Evolutionary conservation across 352 stramenopile genomes (phyloP), one percentile per base, ranked within the genome.

Genomic region (Pythium graminicola): DNA sequence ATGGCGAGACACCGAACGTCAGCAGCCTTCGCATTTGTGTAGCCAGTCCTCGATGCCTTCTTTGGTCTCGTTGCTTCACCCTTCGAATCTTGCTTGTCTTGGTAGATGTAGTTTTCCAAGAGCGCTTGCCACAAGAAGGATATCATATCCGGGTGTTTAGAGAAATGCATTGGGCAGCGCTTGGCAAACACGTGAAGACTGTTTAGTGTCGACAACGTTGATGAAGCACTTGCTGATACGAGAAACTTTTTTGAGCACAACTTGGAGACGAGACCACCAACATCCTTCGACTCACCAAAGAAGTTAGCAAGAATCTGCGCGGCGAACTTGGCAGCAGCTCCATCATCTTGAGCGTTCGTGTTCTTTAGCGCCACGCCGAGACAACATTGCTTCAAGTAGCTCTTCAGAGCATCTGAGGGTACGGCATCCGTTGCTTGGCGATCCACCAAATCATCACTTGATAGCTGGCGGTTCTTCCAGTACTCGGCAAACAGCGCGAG

Each of bases 171-270:
- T 24, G 61, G 45, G 40, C 71, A 86, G 9, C 62, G 69, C 61
- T 89, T 92, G 6, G 69, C 46, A 10, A 92, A 79, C 11, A 87
- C 66, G 53, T 75, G 49, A 1, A 92, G 60, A 43, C 77, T 87
- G 39, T 86, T 70, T 19, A 90, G 60, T 6, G 57, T 67, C 22
- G 75, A 66, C 9, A 74, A 24, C 3, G 64, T 52, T 4, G 57
- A 54, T 16, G 51, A 19, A 11, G 54, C n/a, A 17, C 60, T 51
- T 8, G 57, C 56, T 6, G 56, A 63, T 0, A 38, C 51, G 6
- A 89, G 54, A 1, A 67, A 60, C 33, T 83, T 72, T 36, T 82
- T 83, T 10, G 64, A 63, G 36, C 70, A 84, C n/a, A 92, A 40
- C 46, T 72, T 74, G 4, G 46, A 50, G 2, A 88, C 52, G 17